Base-by-base conservation (phyloP, 2,329 filamentous ascomycete genomes). In the Aspergillus latus region DNA sequence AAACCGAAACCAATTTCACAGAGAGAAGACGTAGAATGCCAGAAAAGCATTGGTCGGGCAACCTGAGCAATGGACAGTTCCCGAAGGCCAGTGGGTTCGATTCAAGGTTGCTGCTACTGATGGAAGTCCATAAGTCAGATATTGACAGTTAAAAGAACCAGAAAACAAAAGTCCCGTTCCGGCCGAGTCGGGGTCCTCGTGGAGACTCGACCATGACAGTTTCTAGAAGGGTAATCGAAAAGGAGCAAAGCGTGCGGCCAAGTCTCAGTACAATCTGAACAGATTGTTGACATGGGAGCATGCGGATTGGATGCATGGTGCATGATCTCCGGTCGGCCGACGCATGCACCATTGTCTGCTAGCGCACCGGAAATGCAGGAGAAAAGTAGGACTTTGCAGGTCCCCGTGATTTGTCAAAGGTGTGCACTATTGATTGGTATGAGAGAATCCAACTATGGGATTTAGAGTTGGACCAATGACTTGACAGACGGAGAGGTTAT, bases 391-490 rank as follows among this genome's bases (percentile, higher is more conserved):
- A 21, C 21, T 43, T 34, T 52, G 50, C 50, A 52, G 42, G 50
- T 34, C 43, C 11, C 11, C 42, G 29, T 52, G 30, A 37, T 21
- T 29, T 10, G 5, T 37, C 13, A 28, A 36, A 21, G 21, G 21
- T 21, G 21, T 6, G 9, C 5, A 13, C 13, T 21, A 37, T 29
- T 21, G 40, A 44, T 50, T 50, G 47, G 28, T 26, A 52, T n/a
- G 21, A 16, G 42, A 34, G 4, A 43, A 34, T 42, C 15, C 30
- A 26, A n/a, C 42, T 51, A 39, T 56, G 29, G 48, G 37, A 46
- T 28, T 50, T 46, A 43, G 46, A 54, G 46, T 55, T 49, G 28
- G 16, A 39, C 53, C 28, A 55, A 55, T 16, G 42, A 21, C 21
- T 21, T 21, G 21, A 21, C 21, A 21, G 21, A 21, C 21, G 21